phyloP scores from a whole-genome alignment of 2,329 filamentous ascomycete genomes.

The Colletotrichum sp. region DNA sequence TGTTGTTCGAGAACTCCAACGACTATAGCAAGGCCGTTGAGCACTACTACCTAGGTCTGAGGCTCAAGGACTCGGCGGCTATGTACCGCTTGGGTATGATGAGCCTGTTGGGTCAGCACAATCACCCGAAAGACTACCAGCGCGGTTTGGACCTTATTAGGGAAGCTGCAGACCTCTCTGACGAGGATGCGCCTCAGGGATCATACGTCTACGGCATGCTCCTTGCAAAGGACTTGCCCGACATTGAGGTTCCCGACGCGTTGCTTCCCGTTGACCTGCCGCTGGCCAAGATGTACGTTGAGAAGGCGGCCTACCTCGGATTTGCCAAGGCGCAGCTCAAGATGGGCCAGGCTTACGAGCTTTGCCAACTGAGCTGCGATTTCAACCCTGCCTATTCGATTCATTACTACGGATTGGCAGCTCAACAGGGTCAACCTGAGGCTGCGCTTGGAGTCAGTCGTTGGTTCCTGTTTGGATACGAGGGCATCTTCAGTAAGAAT shows the following conservation, averaged over 20 bases:
- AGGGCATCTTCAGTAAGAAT: conserved; percentile 92
- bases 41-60: conserved; percentile 86
- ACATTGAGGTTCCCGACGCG: conserved; percentile 77
- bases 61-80: conserved; percentile 84
- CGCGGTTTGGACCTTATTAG: conserved; percentile 83
- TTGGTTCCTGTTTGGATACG: conserved; percentile 97
- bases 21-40: conserved; percentile 89
- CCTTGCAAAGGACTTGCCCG: conserved; percentile 86
- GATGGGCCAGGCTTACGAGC: conserved; percentile 95
- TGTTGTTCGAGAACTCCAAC: conserved; percentile 96
- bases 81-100: conserved; percentile 94
- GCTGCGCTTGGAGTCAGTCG: conserved; percentile 96
- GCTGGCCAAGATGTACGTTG: conserved; percentile 83
- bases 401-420: conserved; percentile 94
- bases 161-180: conserved; percentile 82
- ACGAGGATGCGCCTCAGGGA: conserved; percentile 96
- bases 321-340: conserved; percentile 97
- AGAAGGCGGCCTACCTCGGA: conserved; percentile 94
- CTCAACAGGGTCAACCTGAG: conserved; percentile 90
- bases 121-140: conserved; percentile 81
- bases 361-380: conserved; percentile 91
- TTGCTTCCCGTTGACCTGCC: conserved; percentile 75
- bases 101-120: conserved; percentile 92
- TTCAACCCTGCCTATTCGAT: conserved; percentile 92
- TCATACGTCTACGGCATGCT: conserved; percentile 97